These are phyloP conservation scores for Ampelocalamus luodianensis DNA, from an alignment of 176 grass and related monocot species.

Conservation along the genomic window DNA sequence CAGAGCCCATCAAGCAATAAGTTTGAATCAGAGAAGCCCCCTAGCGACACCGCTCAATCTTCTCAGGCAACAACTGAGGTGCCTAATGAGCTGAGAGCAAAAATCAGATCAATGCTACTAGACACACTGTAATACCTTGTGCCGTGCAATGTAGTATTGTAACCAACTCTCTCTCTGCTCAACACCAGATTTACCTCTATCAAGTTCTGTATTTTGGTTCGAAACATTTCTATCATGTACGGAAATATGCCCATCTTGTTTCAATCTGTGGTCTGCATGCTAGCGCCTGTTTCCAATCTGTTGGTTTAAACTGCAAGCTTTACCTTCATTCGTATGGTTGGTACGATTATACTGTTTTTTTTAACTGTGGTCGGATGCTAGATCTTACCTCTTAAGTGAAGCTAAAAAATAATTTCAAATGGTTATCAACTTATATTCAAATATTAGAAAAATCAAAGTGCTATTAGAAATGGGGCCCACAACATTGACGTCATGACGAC, in stretches of 20 bases:
- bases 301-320: too few relatives aligned
- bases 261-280: neutral
- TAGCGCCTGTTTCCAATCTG: neutral
- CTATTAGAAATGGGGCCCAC: too few relatives aligned
- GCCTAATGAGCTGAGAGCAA: conserved; percentile 70
- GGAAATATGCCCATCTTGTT: neutral
- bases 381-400: neutral
- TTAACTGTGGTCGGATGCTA: neutral
- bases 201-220: neutral
- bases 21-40: conserved; percentile 31
- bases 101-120: conserved; percentile 82
- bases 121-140: conserved; percentile 57
- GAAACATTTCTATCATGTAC: neutral
- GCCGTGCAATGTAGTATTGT: neutral
- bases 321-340: neutral
- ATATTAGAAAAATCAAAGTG: too few relatives aligned
- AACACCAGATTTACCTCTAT: neutral
- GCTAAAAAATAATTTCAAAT: too few relatives aligned
- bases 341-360: neutral
- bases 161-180: neutral
- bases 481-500: too few relatives aligned
- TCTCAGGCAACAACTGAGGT: conserved; percentile 55
- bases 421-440: too few relatives aligned
- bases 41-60: conserved; percentile 24
- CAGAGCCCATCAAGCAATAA: neutral